phyloP scores from a whole-genome alignment of 2,329 filamentous ascomycete genomes.

The Xylaria sp. region DNA sequence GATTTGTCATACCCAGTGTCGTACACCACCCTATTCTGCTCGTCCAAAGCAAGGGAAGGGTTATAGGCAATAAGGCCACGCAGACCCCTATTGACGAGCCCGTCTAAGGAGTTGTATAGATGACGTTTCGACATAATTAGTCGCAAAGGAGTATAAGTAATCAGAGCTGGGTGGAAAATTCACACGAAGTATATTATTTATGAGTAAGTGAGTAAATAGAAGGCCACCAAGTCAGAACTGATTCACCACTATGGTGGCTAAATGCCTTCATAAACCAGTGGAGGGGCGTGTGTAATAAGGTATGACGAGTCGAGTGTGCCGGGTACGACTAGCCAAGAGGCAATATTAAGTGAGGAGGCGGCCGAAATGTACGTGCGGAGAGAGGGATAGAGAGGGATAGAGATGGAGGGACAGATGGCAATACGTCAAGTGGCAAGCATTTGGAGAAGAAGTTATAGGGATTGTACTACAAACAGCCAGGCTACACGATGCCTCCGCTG shows the following conservation, averaged over 20 bases:
- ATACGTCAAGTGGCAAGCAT: slow-evolving; percentile 22
- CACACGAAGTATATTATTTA: not conserved
- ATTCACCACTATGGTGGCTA: slow-evolving; percentile 8
- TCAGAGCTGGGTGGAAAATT: slow-evolving; percentile 3
- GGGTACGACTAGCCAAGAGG: slow-evolving; percentile 16
- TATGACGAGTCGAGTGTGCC: slow-evolving; percentile 12
- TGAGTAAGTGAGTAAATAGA: not conserved
- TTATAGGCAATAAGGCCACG: slow-evolving; percentile 65
- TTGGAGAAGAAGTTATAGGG: slow-evolving; percentile 32
- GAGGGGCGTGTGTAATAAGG: not conserved
- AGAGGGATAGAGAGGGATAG: not conserved
- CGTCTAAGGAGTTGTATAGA: slow-evolving; percentile 64
- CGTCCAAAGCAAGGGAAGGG: slow-evolving; percentile 61
- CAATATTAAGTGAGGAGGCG: slow-evolving; percentile 21
- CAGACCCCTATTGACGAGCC: slow-evolving; percentile 64
- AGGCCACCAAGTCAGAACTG: not conserved
- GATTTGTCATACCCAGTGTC: slow-evolving; percentile 58
- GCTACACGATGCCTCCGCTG: slow-evolving; percentile 16
- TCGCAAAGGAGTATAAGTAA: slow-evolving; percentile 14
- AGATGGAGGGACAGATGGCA: slow-evolving; percentile 9
- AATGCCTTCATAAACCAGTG: not conserved
- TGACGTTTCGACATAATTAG: slow-evolving; percentile 63
- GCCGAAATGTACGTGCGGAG: slow-evolving; percentile 26
- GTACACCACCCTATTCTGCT: slow-evolving; percentile 63
- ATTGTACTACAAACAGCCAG: not conserved